Evolutionary conservation across 257 asterid genomes (phyloP).

Genomic region (Solanum bulbocastanum): DNA sequence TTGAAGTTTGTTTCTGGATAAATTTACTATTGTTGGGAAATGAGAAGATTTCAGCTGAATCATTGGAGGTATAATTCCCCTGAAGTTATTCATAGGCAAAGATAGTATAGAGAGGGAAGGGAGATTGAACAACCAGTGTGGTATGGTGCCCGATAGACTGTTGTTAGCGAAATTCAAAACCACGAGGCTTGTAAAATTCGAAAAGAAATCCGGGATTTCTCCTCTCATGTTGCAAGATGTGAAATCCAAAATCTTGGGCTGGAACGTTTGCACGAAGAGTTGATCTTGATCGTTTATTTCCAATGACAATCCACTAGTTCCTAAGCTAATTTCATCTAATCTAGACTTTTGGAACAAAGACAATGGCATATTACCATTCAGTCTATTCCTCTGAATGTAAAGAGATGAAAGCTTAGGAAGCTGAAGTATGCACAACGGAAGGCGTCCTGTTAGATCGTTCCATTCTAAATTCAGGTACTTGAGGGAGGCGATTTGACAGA

Average conservation of each 20-base stretch:
- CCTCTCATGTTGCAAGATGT: neutral
- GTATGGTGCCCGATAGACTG: neutral
- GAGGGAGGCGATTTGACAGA: neutral
- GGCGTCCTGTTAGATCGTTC: neutral
- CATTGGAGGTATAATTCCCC: neutral
- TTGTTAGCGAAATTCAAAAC: neutral
- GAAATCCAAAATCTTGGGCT: neutral
- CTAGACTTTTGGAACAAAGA: neutral
- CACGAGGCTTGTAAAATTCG: neutral
- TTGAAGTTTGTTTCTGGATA: neutral
- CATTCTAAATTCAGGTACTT: neutral
- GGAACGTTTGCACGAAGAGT: neutral
- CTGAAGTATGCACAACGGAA: neutral
- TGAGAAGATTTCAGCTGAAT: constrained; percentile 5
- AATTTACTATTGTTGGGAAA: neutral
- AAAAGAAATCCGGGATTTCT: neutral
- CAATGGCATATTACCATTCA: neutral
- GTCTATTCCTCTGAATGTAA: neutral
- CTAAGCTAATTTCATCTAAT: neutral
- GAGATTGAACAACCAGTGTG: constrained; percentile 9
- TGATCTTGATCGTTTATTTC: neutral
- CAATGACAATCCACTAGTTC: neutral
- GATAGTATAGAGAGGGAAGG: neutral
- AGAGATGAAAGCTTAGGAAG: neutral
- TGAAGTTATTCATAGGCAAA: constrained; percentile 3